Evolutionary conservation across 1,139 yeast genomes (phyloP), one percentile per base, ranked within the genome.

Genomic region (Kodamaea anthophila): DNA sequence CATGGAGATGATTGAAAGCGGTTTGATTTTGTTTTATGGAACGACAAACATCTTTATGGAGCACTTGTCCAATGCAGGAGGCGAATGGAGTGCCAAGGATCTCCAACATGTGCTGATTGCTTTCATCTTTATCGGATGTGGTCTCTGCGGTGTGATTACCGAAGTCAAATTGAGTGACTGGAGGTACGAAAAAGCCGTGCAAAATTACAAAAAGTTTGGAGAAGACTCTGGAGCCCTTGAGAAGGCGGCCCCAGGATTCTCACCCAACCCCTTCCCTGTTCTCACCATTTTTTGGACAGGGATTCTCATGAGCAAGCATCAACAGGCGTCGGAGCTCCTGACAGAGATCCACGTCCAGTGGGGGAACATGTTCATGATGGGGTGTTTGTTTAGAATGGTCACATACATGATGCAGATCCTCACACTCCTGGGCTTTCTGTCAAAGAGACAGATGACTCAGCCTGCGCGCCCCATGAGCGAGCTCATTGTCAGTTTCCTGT

Each of bases 221-320:
- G 18, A 6, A 9, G 9, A 6, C 9, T 6, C 9, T 16, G 18
- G 18, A 16, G 18, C 6, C 8, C 12, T 58, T 4, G 27, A 46
- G 9, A 64, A 63, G 37, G 81, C 78, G 5, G 53, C 77, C 2
- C 87, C 88, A 1, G 93, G 93, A 1, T 82, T 64, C 49, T 76
- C 86, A 3, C 87, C 88, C 29, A 91, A 91, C 51, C 96, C 96
- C 13, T 85, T 91, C 72, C 97, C 98, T 2, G 75, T 86, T 2
- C 71, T 91, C 41, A 86, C 94, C 8, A 83, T 91, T 22, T 91
- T 84, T 57, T 91, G 96, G 95, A 91, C 97, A 1, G 98, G 98
- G 15, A 68, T 81, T n/a, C 66, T 91, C 39, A 91, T 91, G 98
- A 86, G 96, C 2, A 85, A 81, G 54, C 98, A 91, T 55, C 78